phyloP scores from a whole-genome alignment of 225 moss, liverwort and hornwort genomes.

The Takakia lepidozioides region DNA sequence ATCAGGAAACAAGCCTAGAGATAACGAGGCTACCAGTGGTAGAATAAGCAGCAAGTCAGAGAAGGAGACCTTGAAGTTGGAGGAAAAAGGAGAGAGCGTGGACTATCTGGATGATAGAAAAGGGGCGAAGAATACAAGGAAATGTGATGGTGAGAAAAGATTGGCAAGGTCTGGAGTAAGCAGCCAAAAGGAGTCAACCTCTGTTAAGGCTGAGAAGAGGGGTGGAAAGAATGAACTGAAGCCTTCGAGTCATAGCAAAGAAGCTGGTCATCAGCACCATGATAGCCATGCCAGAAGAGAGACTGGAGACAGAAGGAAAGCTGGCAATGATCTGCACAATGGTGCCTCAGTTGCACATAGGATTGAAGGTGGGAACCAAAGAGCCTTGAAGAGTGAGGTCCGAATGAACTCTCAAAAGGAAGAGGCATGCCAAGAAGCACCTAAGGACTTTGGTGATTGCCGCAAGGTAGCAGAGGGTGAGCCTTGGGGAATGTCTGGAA shows the following conservation, averaged over 20 bases:
- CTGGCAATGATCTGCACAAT: not conserved
- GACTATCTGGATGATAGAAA: not conserved
- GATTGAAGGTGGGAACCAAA: not conserved
- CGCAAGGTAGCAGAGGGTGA: not conserved
- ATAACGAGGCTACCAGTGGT: not conserved
- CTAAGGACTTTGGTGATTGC: no score
- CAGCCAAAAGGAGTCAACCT: not conserved
- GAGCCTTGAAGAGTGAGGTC: conserved; percentile 6
- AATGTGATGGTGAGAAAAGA: not conserved
- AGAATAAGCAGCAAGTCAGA: not conserved
- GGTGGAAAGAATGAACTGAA: not conserved
- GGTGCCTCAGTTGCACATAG: not conserved
- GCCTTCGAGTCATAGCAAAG: not conserved
- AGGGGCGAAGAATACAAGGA: not conserved
- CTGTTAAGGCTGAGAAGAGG: not conserved
- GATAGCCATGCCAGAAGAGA: not conserved
- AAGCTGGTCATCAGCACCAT: not conserved
- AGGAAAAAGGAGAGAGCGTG: not conserved
- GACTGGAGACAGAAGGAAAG: not conserved
- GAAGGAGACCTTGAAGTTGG: not conserved
- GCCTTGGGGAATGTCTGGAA: not conserved
- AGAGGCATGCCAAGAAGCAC: not conserved
- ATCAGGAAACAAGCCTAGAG: no score
- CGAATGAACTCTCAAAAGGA: not conserved
- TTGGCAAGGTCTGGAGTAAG: not conserved